Evolutionary conservation across 2,329 filamentous ascomycete genomes (phyloP).

Genomic region (Colletotrichum eleusines): DNA sequence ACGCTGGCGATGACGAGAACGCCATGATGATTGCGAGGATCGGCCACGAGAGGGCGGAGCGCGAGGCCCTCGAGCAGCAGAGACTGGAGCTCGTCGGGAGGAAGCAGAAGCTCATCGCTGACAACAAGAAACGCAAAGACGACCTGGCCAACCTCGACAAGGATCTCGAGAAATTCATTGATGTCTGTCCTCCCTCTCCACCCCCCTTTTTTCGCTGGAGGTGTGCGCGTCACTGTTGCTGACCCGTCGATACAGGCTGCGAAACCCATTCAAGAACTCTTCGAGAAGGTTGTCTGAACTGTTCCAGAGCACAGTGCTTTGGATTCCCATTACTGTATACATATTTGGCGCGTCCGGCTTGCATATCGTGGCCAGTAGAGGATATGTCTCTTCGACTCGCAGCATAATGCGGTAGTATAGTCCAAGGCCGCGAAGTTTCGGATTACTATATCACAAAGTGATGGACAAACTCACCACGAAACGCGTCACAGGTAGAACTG

Average conservation of each 20-base stretch:
- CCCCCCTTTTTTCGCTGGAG: background rate
- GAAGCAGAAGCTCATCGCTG: conserved; percentile 72
- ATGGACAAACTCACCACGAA: background rate
- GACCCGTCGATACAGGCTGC: conserved; percentile 69
- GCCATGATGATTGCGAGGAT: conserved; percentile 91
- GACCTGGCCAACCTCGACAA: conserved; percentile 91
- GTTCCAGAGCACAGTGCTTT: background rate
- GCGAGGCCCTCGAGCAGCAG: conserved; percentile 87
- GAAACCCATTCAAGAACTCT: conserved; percentile 87
- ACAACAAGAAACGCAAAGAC: conserved; percentile 93
- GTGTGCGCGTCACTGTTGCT: conserved; percentile 35
- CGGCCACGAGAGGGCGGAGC: conserved; percentile 87
- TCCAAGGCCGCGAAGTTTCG: background rate
- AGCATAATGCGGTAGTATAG: background rate
- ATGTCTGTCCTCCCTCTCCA: conserved; percentile 66
- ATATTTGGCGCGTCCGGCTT: background rate
- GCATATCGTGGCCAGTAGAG: background rate
- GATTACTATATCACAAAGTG: no score
- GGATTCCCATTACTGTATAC: background rate
- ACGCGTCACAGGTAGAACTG: background rate
- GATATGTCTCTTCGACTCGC: background rate
- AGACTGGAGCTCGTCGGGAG: conserved; percentile 79
- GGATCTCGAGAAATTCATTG: conserved; percentile 93
- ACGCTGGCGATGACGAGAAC: conserved; percentile 78
- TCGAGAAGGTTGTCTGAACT: conserved; percentile 76